Evolutionary conservation across 2,329 filamentous ascomycete species (phyloP).

Genomic region (Scedosporium boydii): DNA sequence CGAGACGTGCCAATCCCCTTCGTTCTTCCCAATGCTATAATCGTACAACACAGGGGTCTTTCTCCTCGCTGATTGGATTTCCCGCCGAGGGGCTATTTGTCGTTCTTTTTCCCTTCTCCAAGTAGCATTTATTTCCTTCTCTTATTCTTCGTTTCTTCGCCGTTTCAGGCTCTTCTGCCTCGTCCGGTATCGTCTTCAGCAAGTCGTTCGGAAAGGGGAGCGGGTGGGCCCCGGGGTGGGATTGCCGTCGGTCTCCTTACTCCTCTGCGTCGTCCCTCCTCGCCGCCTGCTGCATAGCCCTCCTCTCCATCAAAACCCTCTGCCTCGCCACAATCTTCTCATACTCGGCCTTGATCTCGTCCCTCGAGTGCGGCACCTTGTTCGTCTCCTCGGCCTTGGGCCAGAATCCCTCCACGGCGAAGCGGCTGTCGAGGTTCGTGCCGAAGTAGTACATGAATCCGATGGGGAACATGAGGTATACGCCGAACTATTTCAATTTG

Average conservation of each 20-base stretch:
- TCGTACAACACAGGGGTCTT: not conserved
- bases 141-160: too few species aligned
- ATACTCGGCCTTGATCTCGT: slow-evolving; percentile 77
- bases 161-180: not conserved
- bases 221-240: too few species aligned
- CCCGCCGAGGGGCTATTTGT: too few species aligned
- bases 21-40: not conserved
- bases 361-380: slow-evolving; percentile 63
- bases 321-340: slow-evolving; percentile 55
- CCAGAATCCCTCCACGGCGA: slow-evolving; percentile 88
- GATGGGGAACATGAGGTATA: slow-evolving; percentile 98
- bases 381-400: slow-evolving; percentile 71
- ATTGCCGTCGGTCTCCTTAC: slow-evolving; percentile 12
- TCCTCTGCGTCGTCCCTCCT: slow-evolving; percentile 17
- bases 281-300: slow-evolving; percentile 24
- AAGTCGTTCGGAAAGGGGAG: too few species aligned
- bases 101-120: too few species aligned
- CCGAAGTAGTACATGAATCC: slow-evolving; percentile 99
- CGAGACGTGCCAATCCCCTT: not conserved
- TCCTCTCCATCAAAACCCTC: slow-evolving; percentile 64
- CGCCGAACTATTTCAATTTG: slow-evolving; percentile 62
- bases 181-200: too few species aligned
- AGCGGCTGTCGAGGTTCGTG: slow-evolving; percentile 90
- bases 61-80: slow-evolving; percentile 13
- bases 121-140: too few species aligned